These are phyloP conservation scores for Globisporangium abappressorium DNA, from an alignment of 352 stramenopile species.

Conservation along the genomic window DNA sequence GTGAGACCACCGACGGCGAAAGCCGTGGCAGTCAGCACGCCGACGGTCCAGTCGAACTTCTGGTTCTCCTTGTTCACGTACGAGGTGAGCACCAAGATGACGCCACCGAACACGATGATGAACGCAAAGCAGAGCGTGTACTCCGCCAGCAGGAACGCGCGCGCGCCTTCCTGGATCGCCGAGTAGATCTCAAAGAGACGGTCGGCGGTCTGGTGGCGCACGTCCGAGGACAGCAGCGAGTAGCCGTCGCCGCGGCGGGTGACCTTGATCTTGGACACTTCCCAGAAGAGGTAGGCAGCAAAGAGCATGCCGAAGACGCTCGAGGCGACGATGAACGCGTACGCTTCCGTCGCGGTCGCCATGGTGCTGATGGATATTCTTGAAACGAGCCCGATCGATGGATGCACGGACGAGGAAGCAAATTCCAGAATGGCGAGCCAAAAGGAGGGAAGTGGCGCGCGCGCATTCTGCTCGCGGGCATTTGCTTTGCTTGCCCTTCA, in stretches of 20 bases:
- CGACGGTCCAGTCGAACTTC: slow-evolving; percentile 87
- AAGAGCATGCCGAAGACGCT: slow-evolving; percentile 81
- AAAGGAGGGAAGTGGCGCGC: not conserved
- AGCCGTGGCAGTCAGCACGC: slow-evolving; percentile 92
- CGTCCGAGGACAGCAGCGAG: slow-evolving; percentile 66
- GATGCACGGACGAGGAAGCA: slow-evolving; percentile 33
- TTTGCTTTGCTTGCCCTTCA: slow-evolving; percentile 2
- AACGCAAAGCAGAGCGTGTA: slow-evolving; percentile 98
- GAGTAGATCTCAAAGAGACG: slow-evolving; percentile 92
- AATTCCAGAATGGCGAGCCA: slow-evolving; percentile 58
- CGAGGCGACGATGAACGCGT: slow-evolving; percentile 61
- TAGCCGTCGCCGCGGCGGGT: slow-evolving; percentile 83
- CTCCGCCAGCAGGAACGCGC: slow-evolving; percentile 97
- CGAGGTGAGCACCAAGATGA: slow-evolving; percentile 92
- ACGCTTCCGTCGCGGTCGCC: slow-evolving; percentile 53
- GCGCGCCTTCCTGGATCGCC: slow-evolving; percentile 97
- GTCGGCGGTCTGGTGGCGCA: slow-evolving; percentile 80
- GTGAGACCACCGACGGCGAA: slow-evolving; percentile 98
- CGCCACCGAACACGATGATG: slow-evolving; percentile 85
- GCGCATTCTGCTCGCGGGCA: not conserved
- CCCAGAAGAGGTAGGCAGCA: slow-evolving; percentile 82
- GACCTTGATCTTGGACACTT: slow-evolving; percentile 88
- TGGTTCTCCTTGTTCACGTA: slow-evolving; percentile 84
- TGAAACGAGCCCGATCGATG: slow-evolving; percentile 10
- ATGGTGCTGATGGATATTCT: slow-evolving; percentile 30